These are phyloP conservation scores for Aspergillus unguis DNA, from an alignment of 2,329 filamentous ascomycete genomes.

Conservation along the genomic window DNA sequence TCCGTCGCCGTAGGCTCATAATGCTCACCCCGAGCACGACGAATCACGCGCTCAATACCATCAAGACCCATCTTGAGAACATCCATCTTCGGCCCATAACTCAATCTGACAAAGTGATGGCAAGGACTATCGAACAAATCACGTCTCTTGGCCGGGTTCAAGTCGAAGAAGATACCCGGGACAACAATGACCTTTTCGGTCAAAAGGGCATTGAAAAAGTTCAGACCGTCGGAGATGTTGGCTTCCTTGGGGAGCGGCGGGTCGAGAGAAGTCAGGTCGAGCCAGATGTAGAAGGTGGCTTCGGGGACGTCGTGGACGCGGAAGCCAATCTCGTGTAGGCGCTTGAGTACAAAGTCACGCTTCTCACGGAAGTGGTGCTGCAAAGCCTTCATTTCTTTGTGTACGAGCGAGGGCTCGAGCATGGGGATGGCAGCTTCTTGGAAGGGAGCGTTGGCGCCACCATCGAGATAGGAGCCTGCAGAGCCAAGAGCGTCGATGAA, in stretches of 20 bases:
- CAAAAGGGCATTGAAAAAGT: slow-evolving; percentile 94
- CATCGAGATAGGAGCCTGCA: slow-evolving; percentile 90
- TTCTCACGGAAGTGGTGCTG: slow-evolving; percentile 89
- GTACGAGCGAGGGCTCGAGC: slow-evolving; percentile 81
- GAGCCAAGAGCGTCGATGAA: slow-evolving; percentile 92
- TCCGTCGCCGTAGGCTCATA: slow-evolving; percentile 30
- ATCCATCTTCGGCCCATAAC: slow-evolving; percentile 80
- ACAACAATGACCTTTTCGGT: slow-evolving; percentile 95
- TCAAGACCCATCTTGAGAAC: slow-evolving; percentile 74
- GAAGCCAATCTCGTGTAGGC: slow-evolving; percentile 84
- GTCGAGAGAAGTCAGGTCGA: slow-evolving; percentile 53
- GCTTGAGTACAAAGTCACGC: slow-evolving; percentile 81
- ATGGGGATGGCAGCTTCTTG: slow-evolving; percentile 90
- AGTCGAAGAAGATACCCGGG: slow-evolving; percentile 94
- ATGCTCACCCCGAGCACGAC: slow-evolving; percentile 37
- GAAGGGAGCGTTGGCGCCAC: slow-evolving; percentile 91
- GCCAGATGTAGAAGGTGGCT: slow-evolving; percentile 91
- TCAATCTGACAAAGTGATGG: slow-evolving; percentile 84
- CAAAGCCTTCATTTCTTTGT: slow-evolving; percentile 81
- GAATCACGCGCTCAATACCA: slow-evolving; percentile 77
- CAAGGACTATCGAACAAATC: slow-evolving; percentile 94
- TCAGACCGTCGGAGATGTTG: slow-evolving; percentile 83
- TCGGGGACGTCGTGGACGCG: slow-evolving; percentile 78
- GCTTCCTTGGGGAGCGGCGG: slow-evolving; percentile 56
- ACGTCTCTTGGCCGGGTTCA: slow-evolving; percentile 84